These are phyloP conservation scores for Patellifolia procumbens DNA, from an alignment of 179 eudicot species.

Conservation along the genomic window DNA sequence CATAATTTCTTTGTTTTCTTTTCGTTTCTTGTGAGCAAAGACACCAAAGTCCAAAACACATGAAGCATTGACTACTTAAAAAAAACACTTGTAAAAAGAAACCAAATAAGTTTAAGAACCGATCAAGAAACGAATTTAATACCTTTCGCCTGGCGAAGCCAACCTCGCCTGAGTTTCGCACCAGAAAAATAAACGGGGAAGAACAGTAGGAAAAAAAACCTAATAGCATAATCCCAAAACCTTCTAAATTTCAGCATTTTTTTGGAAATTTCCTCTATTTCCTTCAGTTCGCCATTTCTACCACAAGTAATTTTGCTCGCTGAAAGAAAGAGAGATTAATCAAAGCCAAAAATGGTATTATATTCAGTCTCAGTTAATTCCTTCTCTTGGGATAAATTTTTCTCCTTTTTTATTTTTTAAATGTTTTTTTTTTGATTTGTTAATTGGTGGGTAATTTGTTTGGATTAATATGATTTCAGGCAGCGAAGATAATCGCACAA, in stretches of 20 bases:
- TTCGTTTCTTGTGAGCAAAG: neutral
- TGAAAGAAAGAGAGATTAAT: neutral
- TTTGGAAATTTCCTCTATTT: too few species aligned
- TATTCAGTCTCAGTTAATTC: neutral
- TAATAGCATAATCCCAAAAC: neutral
- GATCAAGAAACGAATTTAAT: too few species aligned
- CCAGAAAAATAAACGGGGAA: neutral
- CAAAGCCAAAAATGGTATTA: neutral
- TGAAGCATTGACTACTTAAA: too few species aligned
- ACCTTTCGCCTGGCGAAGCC: too few species aligned
- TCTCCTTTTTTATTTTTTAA: too few species aligned
- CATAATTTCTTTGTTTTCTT: too few species aligned
- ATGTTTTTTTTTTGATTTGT: neutral
- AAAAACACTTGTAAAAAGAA: too few species aligned
- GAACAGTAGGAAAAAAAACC: neutral
- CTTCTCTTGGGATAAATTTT: neutral
- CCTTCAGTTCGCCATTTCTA: too few species aligned
- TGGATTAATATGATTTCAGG: conserved; percentile 33
- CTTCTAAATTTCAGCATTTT: neutral
- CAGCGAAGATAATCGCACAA: conserved; percentile 62
- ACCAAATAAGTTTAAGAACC: too few species aligned
- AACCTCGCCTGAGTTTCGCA: too few species aligned
- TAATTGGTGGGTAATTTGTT: neutral
- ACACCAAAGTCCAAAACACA: neutral
- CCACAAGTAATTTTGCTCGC: neutral